Percentiles rank a stretch among this genome's conserved stretches.
Evolutionary conservation across 768 basidiomycete species (phyloP).

Genomic region (Austroboletus festivus): DNA sequence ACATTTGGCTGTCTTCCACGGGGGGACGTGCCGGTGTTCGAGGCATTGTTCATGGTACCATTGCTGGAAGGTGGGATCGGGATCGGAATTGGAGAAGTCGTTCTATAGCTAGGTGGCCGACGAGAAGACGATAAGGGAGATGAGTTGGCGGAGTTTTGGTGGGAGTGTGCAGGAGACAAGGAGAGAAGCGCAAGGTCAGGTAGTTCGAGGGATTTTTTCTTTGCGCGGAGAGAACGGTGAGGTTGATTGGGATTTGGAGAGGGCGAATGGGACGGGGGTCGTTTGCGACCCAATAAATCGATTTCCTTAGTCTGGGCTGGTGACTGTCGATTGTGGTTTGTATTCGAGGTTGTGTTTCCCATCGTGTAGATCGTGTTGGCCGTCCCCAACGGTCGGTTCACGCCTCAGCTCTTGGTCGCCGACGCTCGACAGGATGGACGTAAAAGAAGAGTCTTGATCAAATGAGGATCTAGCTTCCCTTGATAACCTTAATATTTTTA

Average conservation of each 20-base stretch:
- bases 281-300: slow-evolving; percentile 20
- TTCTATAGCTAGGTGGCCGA: slow-evolving; percentile 37
- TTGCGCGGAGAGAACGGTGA: slow-evolving; percentile 60
- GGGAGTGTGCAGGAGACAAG: slow-evolving; percentile 40
- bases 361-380: slow-evolving; percentile 26
- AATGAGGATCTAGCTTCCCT: slow-evolving; percentile 24
- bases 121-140: slow-evolving; percentile 42
- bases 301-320: slow-evolving; percentile 24
- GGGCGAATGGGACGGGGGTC: slow-evolving; percentile 31
- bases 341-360: slow-evolving; percentile 33
- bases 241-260: slow-evolving; percentile 43
- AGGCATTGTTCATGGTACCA: slow-evolving; percentile 35
- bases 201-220: slow-evolving; percentile 73
- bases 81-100: slow-evolving; percentile 50
- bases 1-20: slow-evolving; percentile 33
- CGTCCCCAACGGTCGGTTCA: slow-evolving; percentile 13
- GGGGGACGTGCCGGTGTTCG: slow-evolving; percentile 35
- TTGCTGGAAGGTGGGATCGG: slow-evolving; percentile 39
- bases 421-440: slow-evolving; percentile 30
- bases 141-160: slow-evolving; percentile 35
- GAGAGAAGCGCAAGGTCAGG: slow-evolving; percentile 64
- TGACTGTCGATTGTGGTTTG: slow-evolving; percentile 28
- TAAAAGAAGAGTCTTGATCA: slow-evolving; percentile 28
- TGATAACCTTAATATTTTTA: slow-evolving; percentile 23
- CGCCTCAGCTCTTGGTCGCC: slow-evolving; percentile 16